phyloP scores from a whole-genome alignment of 169 alveolate genomes.

The Haemoproteus tartakovskyi region DNA sequence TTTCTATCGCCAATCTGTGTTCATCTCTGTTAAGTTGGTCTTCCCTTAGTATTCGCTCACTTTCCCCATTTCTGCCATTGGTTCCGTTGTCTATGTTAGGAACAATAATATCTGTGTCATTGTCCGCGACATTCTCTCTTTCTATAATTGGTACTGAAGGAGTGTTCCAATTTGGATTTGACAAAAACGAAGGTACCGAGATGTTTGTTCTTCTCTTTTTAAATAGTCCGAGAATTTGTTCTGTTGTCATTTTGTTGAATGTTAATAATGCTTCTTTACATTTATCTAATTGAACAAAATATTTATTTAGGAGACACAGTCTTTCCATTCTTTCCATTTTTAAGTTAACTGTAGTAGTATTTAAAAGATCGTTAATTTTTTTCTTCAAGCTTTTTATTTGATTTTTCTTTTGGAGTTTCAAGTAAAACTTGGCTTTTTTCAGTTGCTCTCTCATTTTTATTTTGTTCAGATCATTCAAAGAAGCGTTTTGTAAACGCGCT shows the following conservation, averaged over 20 bases:
- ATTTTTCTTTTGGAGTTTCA: constrained; percentile 32
- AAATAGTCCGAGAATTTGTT: no score
- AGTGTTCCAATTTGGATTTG: no score
- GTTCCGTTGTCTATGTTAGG: no score
- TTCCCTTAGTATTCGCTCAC: no score
- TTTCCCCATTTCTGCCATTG: no score
- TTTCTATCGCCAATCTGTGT: no score
- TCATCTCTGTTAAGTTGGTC: no score
- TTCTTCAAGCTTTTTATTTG: constrained; percentile 17
- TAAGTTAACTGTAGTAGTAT: constrained; percentile 30
- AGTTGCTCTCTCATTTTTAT: not conserved
- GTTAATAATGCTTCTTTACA: constrained; percentile 11
- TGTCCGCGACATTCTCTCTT: no score
- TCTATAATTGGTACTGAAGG: no score
- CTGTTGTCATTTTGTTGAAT: constrained; percentile 27
- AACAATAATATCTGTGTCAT: no score
- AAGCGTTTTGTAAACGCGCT: not conserved
- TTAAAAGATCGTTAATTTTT: constrained; percentile 15
- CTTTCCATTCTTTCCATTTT: constrained; percentile 36
- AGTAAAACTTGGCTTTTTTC: constrained; percentile 9
- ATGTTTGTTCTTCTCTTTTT: no score
- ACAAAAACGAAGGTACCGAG: no score
- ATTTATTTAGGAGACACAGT: constrained; percentile 34
- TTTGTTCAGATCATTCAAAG: not conserved
- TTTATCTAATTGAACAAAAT: constrained; percentile 15